Conservation (phyloP, 768 basidiomycete genomes). For the Sarcomyxa edulis region DNA sequence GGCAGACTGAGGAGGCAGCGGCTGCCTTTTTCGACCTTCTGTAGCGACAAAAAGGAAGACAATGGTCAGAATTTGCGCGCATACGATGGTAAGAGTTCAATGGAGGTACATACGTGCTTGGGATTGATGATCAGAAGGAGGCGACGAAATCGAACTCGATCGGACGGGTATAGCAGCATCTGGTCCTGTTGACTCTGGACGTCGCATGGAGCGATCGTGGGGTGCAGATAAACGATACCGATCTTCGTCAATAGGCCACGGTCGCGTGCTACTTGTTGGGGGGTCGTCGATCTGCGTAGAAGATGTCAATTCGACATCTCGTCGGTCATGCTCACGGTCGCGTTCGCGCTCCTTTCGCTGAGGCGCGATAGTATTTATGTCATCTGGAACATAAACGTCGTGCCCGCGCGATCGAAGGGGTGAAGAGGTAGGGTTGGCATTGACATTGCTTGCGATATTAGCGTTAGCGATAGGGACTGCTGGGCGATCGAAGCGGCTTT, state of each 20-base stretch:
- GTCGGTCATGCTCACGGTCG: constrained; percentile 1
- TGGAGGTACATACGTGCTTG: constrained; percentile 29
- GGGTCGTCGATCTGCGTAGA: not conserved
- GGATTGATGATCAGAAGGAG: not conserved
- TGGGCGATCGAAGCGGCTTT: constrained; percentile 21
- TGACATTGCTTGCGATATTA: not conserved
- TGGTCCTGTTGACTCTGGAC: too few relatives aligned
- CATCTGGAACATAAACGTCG: constrained; percentile 18
- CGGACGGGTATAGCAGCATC: too few relatives aligned
- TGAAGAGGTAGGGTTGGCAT: not conserved
- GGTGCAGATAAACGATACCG: too few relatives aligned
- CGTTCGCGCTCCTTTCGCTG: constrained; percentile 24
- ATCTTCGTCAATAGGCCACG: too few relatives aligned
- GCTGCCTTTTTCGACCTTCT: constrained; percentile 34
- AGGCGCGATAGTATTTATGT: constrained; percentile 9
- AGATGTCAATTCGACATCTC: not conserved
- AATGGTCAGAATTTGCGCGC: too few relatives aligned
- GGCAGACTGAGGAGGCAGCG: constrained; percentile 38
- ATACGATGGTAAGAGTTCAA: too few relatives aligned
- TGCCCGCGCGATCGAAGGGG: constrained; percentile 9
- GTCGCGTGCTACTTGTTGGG: too few relatives aligned
- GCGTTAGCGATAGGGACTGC: constrained; percentile 1
- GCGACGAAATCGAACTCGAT: constrained; percentile 6
- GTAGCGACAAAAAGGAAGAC: constrained; percentile 7
- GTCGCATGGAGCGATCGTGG: too few relatives aligned